phyloP scores from a whole-genome alignment of 2,329 filamentous ascomycete species.

The Diaporthe sp. region DNA sequence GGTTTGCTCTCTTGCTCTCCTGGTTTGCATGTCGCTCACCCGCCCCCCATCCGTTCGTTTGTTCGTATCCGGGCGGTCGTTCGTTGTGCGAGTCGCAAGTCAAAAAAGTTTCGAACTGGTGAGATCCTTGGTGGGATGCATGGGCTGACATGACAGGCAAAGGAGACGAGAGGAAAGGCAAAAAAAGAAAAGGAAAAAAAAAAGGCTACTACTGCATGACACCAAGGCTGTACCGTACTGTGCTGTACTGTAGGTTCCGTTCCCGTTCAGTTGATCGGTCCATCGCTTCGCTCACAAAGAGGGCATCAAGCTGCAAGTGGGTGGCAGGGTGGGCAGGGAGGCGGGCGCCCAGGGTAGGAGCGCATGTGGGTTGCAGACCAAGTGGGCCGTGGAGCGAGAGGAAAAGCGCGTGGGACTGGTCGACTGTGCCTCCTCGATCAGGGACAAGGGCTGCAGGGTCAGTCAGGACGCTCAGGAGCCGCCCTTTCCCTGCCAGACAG shows the following conservation, averaged over 20 bases:
- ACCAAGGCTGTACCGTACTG: slow-evolving; percentile 5
- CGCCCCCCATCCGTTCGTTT: not conserved
- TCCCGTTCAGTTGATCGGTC: not conserved
- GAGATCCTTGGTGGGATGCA: slow-evolving; percentile 20
- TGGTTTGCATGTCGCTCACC: not conserved
- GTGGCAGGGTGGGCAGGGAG: slow-evolving; percentile 19
- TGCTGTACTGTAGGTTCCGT: not conserved
- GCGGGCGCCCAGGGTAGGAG: slow-evolving; percentile 28
- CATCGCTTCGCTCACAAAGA: slow-evolving; percentile 5
- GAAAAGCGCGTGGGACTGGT: slow-evolving; percentile 27
- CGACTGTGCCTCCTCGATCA: slow-evolving; percentile 21
- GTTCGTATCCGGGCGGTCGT: slow-evolving; percentile 11
- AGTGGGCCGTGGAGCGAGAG: slow-evolving; percentile 27
- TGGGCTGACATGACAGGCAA: slow-evolving; percentile 16
- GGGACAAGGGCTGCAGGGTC: slow-evolving; percentile 27
- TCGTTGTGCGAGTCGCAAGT: slow-evolving; percentile 14
- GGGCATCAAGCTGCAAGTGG: slow-evolving; percentile 25
- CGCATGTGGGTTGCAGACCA: slow-evolving; percentile 31
- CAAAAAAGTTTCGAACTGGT: slow-evolving; percentile 28
- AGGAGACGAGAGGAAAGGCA: not conserved
- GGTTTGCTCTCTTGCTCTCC: not conserved
- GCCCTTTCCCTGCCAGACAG: slow-evolving; percentile 13
- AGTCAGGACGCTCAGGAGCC: slow-evolving; percentile 31
- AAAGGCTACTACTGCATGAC: not conserved
- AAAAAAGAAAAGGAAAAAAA: not conserved